Evolutionary conservation across 83 land plant species (phyloP), one percentile per base, ranked within the genome.

Genomic region (Thuja plicata): DNA sequence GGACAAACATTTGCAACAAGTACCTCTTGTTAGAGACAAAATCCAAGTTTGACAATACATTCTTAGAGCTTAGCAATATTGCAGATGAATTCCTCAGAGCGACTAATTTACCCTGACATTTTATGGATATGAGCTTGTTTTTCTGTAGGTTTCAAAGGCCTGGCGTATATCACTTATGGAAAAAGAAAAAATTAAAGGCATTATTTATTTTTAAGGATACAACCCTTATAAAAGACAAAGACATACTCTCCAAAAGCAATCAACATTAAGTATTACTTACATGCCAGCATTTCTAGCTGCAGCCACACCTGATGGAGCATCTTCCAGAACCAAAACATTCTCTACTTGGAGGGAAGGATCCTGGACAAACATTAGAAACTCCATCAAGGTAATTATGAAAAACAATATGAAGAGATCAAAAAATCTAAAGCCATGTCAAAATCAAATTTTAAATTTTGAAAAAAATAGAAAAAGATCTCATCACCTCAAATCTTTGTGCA

Each of bases 221-320:
- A n/a, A 4, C 13, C 11, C 34, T 30, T 38, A n/a, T 45, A 9
- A 70, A 35, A n/a, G 32, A 24, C 52, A 27, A 84, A 85, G 19
- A 35, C 37, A 89, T 85, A 77, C 55, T 57, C 52, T 78, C 35
- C 40, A 45, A 54, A 27, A 52, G 7, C 30, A 54, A n/a, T 27
- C 81, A 19, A 30, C 48, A 84, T 24, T 21, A 38, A 50, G 19
- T n/a, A 74, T 27, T 6, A 78, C 94, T 89, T 93, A 97, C 99
- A 96, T 97, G 80, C 96, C 98, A 88, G 99, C 99, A 91, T 92
- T 95, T 83, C 94, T 97, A 37, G 99, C 99, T 77, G 96, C 99
- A 85, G 89, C 91, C 54, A 97, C 99, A 89, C 98, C 99, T 66
- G 95, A 87, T 57, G 98, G 99, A 62, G 99, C 98, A 91, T 97